Evolutionary conservation across 1,284 basidiomycete species (phyloP), one percentile per base, ranked within the genome.

Genomic region (Nidula niveotomentosa): DNA sequence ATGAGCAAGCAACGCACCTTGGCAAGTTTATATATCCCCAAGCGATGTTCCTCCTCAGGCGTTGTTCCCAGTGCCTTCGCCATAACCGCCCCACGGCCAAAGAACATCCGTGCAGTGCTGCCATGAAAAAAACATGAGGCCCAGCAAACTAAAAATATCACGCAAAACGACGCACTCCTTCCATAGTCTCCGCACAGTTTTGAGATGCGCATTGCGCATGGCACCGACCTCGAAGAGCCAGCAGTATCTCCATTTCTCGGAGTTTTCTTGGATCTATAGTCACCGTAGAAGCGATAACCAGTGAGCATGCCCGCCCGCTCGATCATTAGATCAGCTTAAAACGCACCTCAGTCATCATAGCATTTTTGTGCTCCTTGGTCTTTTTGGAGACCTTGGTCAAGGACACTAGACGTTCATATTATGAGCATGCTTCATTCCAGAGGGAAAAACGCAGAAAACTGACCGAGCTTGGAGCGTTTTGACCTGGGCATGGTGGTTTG

Each of bases 141-240:
- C 60, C 56, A 36, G 41, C 52, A 55, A 51, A 45, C 39, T 49
- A 35, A 30, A 36, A 41, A 37, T 48, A 48, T 30, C 18, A 45
- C 36, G 18, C 48, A 6, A 48, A 53, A 60, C 36, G 33, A 77
- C 89, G 56, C 62, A 93, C 91, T 91, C 93, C 79, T 93, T 93
- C 96, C 96, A 99, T 62, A 94, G 80, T 59, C 86, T 87, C 61
- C 96, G 84, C 46, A 98, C 93, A 58, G 94, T 95, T 79, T 98
- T 95, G 46, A 99, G 77, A 73, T 95, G 91, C 41, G 93, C 80
- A 76, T 96, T 98, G 56, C 96, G 85, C 93, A 98, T 96, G 66
- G 94, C 88, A 43, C 94, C 94, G 30, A 98, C 91, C 63, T 90
- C 88, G 70, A 99, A 97, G 35, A 98, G 72, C 94, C 95, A 99